phyloP scores from a whole-genome alignment of 805 yeast genomes.

The Monosporozyma unispora region DNA sequence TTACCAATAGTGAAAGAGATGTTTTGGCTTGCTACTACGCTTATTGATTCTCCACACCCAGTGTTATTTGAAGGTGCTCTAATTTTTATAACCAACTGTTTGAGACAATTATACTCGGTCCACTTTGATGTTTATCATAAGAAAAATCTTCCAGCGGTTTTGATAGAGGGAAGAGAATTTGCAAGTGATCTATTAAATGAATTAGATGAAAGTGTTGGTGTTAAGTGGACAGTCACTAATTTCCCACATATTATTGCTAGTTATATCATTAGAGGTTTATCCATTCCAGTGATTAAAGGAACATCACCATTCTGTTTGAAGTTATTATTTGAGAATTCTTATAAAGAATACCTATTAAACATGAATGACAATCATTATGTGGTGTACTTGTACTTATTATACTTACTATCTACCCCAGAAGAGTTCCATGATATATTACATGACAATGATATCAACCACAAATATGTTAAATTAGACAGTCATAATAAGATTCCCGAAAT shows the following conservation, averaged over 20 bases:
- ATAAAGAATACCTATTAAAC: constrained; percentile 23
- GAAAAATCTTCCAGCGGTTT: constrained; percentile 25
- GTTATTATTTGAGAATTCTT: constrained; percentile 36
- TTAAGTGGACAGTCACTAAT: constrained; percentile 34
- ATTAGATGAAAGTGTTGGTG: constrained; percentile 35
- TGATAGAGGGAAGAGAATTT: constrained; percentile 30
- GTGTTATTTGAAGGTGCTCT: constrained; percentile 32
- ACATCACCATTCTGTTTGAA: constrained; percentile 38
- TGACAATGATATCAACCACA: constrained; percentile 29
- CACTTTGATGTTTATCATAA: constrained; percentile 18
- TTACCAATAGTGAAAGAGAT: constrained; percentile 22
- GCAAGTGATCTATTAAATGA: constrained; percentile 33
- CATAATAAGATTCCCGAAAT: constrained; percentile 31
- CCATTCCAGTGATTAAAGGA: constrained; percentile 46
- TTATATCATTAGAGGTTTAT: constrained; percentile 46
- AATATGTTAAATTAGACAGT: constrained; percentile 25
- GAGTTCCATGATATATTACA: constrained; percentile 29
- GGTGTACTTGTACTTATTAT: constrained; percentile 27
- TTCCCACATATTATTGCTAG: constrained; percentile 43
- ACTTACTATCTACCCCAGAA: constrained; percentile 30
- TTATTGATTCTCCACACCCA: constrained; percentile 26
- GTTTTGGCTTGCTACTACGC: constrained; percentile 31
- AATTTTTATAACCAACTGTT: constrained; percentile 29
- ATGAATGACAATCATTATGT: constrained; percentile 8
- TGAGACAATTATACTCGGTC: constrained; percentile 24